These are phyloP conservation scores for Truncatella angustata DNA, from an alignment of 2,329 filamentous ascomycete genomes.

Conservation along the genomic window DNA sequence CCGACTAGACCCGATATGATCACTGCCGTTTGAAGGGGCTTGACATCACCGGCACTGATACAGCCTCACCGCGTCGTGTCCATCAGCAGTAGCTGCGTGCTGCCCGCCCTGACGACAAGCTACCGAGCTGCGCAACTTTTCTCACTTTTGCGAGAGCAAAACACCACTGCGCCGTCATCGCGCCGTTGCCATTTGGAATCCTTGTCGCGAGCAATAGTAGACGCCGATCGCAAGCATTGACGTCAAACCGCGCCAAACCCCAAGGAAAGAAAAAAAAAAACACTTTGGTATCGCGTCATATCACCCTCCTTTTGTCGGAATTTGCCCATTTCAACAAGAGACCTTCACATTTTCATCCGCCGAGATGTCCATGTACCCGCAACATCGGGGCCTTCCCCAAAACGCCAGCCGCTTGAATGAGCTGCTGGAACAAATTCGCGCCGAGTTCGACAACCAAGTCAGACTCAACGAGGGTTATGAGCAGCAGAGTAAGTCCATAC, in stretches of 20 bases:
- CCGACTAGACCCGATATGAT: conserved; percentile 16
- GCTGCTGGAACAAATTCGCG: conserved; percentile 84
- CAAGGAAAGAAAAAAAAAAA: not conserved
- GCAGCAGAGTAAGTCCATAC: conserved; percentile 75
- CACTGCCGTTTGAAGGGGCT: conserved; percentile 24
- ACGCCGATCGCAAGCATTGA: not conserved
- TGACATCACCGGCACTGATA: conserved; percentile 18
- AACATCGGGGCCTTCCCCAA: conserved; percentile 76
- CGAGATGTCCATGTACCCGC: conserved; percentile 75
- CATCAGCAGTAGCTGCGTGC: not conserved
- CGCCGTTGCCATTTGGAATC: not conserved
- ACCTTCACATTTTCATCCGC: not conserved
- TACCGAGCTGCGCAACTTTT: not conserved
- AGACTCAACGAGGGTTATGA: conserved; percentile 84
- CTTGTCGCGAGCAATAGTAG: not conserved
- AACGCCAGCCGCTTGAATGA: conserved; percentile 74
- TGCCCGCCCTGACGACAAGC: not conserved
- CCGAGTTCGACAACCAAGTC: conserved; percentile 85
- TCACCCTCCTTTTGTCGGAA: not conserved
- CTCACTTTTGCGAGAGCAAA: not conserved
- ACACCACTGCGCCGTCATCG: too few species aligned
- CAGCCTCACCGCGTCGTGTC: conserved; percentile 19
- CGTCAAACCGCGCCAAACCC: not conserved
- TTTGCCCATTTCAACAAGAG: not conserved
- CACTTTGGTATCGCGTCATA: too few species aligned